Base-by-base conservation (phyloP, 2,329 filamentous ascomycete genomes). In the Dactylellina cionopaga region DNA sequence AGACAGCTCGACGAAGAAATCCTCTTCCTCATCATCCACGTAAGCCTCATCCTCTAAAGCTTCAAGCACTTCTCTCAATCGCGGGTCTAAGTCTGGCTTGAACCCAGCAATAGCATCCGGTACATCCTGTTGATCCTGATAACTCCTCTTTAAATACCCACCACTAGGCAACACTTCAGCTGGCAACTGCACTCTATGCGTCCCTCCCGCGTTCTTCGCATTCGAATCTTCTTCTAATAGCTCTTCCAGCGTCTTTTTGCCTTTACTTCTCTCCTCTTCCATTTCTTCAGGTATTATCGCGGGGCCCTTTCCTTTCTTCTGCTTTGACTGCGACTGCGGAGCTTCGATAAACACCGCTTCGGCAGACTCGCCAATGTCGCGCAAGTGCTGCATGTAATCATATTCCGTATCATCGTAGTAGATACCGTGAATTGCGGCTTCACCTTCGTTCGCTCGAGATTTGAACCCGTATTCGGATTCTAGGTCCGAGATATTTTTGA, bases 351-450 rank as follows among this genome's bases (percentile, higher is more conserved):
- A 98, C 49, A 93, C 88, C 27, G 90, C 87, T 62, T 92, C 89
- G 27, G 91, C 91, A 4, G 86, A 82, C 1, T 79, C 78, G 2
- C 84, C 92, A n/a, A 99, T 83, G 77, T 98, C 95, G 62, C 92
- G 90, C 85, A 99, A 84, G 81, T 99, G 95, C 81, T 99, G 95
- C 95, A 99, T 99, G 83, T 99, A 99, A 81, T 99, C 95, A 82
- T 99, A 99, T 78, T 92, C 87, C 75, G 91, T 90, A 81, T 99
- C 95, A 81, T 99, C 96, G 80, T 86, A 99, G 84, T 91, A 99
- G 75, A 99, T 87, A 75, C 95, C 95, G 81, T 97, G 88, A 80
- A 91, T 91, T 76, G 96, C 95, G 6, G 96, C 95, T 82, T 99
- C 93, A 77, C 96, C 96, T 81, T 99, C 95, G 80, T 99, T 98